These are phyloP conservation scores for Podila minutissima DNA, from an alignment of 192 early-diverging fungal species.

Conservation along the genomic window DNA sequence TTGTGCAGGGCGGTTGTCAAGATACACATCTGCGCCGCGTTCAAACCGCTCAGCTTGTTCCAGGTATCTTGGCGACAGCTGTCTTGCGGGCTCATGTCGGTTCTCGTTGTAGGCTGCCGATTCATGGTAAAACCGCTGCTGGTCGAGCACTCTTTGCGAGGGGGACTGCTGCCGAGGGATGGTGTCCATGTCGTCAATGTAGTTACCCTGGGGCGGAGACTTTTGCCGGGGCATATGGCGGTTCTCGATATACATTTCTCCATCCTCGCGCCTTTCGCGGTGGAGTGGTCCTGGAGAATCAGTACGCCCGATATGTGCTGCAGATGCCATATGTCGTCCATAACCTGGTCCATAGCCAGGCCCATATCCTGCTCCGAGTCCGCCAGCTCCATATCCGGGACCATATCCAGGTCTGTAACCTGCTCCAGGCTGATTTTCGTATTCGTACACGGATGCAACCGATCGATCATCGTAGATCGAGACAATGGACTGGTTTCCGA, in stretches of 20 bases:
- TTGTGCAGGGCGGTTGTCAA: not conserved
- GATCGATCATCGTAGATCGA: conserved; percentile 30
- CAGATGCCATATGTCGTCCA: conserved; percentile 9
- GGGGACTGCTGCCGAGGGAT: not conserved
- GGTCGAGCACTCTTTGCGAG: not conserved
- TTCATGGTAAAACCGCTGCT: not conserved
- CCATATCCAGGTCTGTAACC: not conserved
- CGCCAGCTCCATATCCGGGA: not conserved
- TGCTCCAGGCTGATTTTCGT: not conserved
- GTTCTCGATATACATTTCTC: not conserved
- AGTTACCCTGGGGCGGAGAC: not conserved
- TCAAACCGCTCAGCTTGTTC: not conserved
- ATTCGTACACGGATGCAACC: conserved; percentile 22
- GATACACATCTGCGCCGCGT: not conserved
- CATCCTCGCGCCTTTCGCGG: not conserved
- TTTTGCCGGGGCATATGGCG: not conserved
- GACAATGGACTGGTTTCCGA: conserved; percentile 7
- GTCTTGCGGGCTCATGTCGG: not conserved
- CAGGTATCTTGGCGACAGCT: not conserved
- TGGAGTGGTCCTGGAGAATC: not conserved
- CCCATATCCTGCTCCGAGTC: not conserved
- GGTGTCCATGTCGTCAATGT: not conserved
- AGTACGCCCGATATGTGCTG: conserved; percentile 5
- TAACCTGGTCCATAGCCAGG: conserved; percentile 16
- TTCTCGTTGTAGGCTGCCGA: not conserved